Evolutionary conservation across 176 grass and related monocot genomes (phyloP).

Genomic region (Paspalum vaginatum): DNA sequence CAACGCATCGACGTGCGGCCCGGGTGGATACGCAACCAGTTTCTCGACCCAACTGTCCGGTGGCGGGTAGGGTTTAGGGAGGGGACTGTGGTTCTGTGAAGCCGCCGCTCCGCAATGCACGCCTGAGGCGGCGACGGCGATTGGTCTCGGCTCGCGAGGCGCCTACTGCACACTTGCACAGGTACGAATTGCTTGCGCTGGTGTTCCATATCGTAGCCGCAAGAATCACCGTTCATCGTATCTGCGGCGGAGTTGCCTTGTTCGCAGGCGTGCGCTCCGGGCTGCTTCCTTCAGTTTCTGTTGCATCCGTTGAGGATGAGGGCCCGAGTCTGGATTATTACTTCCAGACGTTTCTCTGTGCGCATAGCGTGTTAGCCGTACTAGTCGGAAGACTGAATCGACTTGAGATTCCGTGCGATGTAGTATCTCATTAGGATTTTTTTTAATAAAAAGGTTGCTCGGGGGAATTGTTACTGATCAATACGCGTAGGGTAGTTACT

Average conservation of each 20-base stretch:
- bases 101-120: neutral
- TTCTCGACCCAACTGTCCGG: neutral
- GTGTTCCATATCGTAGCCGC: neutral
- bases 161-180: neutral
- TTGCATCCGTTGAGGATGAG: neutral
- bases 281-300: neutral
- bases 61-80: conserved; percentile 1
- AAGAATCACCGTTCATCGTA: neutral
- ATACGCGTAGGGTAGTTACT: neutral
- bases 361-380: neutral
- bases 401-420: neutral
- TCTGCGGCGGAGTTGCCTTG: neutral
- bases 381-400: neutral
- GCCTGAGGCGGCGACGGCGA: neutral
- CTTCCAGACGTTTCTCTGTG: too few relatives aligned
- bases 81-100: neutral
- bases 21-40: neutral
- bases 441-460: neutral
- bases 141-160: neutral
- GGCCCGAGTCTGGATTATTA: neutral
- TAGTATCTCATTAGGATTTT: neutral
- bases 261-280: neutral
- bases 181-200: neutral
- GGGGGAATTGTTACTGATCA: neutral
- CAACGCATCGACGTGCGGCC: neutral